These are phyloP conservation scores for Neurospora sp. DNA, from an alignment of 2,329 filamentous ascomycete species.

Conservation along the genomic window DNA sequence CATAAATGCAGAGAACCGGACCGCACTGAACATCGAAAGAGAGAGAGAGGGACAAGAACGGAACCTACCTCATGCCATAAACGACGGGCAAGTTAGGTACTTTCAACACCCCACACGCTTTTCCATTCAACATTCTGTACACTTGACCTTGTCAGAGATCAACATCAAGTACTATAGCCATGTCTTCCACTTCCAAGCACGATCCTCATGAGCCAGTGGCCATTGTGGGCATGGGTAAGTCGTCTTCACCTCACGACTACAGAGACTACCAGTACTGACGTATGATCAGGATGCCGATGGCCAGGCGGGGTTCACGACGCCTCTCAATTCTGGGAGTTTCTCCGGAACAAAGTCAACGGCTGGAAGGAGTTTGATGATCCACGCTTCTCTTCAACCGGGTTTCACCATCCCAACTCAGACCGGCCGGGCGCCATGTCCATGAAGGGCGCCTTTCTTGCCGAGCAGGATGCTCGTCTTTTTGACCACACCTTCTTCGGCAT, in stretches of 20 bases:
- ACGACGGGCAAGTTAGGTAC: too few species aligned
- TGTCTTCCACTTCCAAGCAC: not conserved
- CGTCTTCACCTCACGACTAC: not conserved
- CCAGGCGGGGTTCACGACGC: constrained; percentile 1
- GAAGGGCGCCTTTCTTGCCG: constrained; percentile 18
- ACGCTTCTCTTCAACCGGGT: constrained; percentile 17
- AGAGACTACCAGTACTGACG: not conserved
- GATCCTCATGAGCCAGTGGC: constrained; percentile 2
- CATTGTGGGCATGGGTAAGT: constrained; percentile 4
- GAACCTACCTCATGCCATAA: too few species aligned
- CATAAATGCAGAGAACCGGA: too few species aligned
- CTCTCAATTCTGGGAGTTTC: constrained; percentile 7
- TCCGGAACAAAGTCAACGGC: not conserved
- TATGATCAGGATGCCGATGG: constrained; percentile 1
- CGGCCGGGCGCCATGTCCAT: constrained; percentile 13
- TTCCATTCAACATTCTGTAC: too few species aligned
- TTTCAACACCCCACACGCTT: too few species aligned
- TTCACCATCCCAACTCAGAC: constrained; percentile 13
- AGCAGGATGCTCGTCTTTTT: constrained; percentile 22
- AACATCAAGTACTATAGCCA: too few species aligned
- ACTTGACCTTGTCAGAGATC: too few species aligned
- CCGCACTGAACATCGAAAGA: too few species aligned
- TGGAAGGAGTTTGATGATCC: not conserved
- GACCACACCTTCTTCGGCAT: constrained; percentile 31
- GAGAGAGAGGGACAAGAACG: too few species aligned